phyloP scores from a whole-genome alignment of 345 rosid species.

The Limnanthes douglasii region DNA sequence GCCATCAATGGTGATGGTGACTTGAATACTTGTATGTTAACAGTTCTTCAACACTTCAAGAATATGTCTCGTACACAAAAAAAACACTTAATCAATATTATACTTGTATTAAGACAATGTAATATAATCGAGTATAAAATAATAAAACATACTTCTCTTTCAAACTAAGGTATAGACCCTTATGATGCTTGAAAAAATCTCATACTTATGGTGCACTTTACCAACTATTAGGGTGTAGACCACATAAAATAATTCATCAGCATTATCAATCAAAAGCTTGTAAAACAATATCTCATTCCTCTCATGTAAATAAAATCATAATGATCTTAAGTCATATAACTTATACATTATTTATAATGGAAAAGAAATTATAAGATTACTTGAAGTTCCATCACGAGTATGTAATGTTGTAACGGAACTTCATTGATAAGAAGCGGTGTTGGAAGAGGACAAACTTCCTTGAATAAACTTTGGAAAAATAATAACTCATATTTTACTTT shows the following conservation, averaged over 20 bases:
- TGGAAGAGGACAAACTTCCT: too few relatives aligned
- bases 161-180: constrained; percentile 89
- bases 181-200: constrained; percentile 81
- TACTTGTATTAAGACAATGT: background rate
- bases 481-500: too few relatives aligned
- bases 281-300: constrained; percentile 86
- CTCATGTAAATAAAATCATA: constrained; percentile 31
- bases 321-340: constrained; percentile 4
- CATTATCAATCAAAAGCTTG: constrained; percentile 84
- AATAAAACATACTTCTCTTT: constrained; percentile 54
- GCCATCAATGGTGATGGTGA: constrained; percentile 93
- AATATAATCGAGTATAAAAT: background rate
- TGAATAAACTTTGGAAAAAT: too few relatives aligned
- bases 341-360: background rate
- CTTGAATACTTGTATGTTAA: constrained; percentile 86
- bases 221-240: constrained; percentile 97
- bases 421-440: too few relatives aligned
- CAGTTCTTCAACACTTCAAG: constrained; percentile 88
- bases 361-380: too few relatives aligned
- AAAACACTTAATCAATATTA: background rate
- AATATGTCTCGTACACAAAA: constrained; percentile 55
- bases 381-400: constrained; percentile 97
- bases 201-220: constrained; percentile 94
- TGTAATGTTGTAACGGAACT: constrained; percentile 78
- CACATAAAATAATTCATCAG: constrained; percentile 78